Conservation (phyloP, 768 basidiomycete species). For the Trametes villosa region DNA sequence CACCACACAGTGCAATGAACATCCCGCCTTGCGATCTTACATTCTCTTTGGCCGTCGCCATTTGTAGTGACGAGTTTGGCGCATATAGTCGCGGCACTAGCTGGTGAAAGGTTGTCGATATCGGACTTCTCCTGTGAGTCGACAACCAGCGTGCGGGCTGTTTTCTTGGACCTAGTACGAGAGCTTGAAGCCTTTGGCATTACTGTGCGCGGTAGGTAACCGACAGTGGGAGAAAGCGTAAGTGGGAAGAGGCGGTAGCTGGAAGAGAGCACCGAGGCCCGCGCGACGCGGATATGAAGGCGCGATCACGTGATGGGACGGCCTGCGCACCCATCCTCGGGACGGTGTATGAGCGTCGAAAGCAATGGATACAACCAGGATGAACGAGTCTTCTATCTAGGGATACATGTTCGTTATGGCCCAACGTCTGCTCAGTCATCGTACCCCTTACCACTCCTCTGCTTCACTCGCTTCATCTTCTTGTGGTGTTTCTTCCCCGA, state of each 20-base stretch:
- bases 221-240: neutral
- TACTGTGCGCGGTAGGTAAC: neutral
- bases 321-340: too few species aligned
- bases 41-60: constrained; percentile 66
- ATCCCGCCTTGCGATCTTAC: constrained; percentile 37
- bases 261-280: neutral
- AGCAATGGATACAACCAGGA: neutral
- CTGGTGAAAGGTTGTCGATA: neutral
- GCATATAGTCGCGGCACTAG: constrained; percentile 53
- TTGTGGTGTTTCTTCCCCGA: constrained; percentile 85
- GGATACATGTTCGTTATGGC: constrained; percentile 12
- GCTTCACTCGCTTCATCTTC: constrained; percentile 79
- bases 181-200: neutral
- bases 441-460: constrained; percentile 92
- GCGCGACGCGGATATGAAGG: neutral
- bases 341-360: neutral
- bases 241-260: neutral
- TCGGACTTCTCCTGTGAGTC: neutral
- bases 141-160: constrained; percentile 2
- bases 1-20: neutral
- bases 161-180: neutral
- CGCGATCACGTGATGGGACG: constrained; percentile 8
- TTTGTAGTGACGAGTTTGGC: constrained; percentile 70
- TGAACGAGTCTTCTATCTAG: constrained; percentile 7
- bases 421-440: constrained; percentile 48